phyloP scores from a whole-genome alignment of 2,329 filamentous ascomycete genomes.

The Corinectria fuckeliana region DNA sequence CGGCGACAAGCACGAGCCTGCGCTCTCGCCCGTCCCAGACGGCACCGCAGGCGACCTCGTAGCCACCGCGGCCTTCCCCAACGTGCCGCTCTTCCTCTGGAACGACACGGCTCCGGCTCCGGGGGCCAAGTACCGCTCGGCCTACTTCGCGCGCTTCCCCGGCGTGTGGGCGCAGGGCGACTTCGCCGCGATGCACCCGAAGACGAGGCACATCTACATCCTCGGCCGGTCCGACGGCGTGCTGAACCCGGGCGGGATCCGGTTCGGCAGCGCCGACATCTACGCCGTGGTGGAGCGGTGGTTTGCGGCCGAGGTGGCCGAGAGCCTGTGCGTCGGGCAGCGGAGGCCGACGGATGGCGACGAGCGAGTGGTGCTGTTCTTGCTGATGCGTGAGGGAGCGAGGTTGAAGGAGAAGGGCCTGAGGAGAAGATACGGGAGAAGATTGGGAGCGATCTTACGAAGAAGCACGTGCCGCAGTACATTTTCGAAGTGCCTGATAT shows the following conservation, averaged over 20 bases:
- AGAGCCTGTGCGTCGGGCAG: slow-evolving; percentile 83
- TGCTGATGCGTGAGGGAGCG: slow-evolving; percentile 63
- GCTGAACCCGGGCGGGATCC: slow-evolving; percentile 77
- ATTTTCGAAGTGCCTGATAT: slow-evolving; percentile 84
- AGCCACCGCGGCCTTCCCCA: slow-evolving; percentile 73
- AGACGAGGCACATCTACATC: slow-evolving; percentile 69
- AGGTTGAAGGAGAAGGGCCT: slow-evolving; percentile 58
- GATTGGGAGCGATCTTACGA: slow-evolving; percentile 71
- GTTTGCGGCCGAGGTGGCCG: slow-evolving; percentile 68
- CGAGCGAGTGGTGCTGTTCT: slow-evolving; percentile 62
- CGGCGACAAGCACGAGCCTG: slow-evolving; percentile 55
- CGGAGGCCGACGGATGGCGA: slow-evolving; percentile 63
- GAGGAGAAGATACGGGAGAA: slow-evolving; percentile 64
- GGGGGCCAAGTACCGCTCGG: slow-evolving; percentile 63
- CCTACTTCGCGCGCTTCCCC: slow-evolving; percentile 68
- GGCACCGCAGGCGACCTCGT: slow-evolving; percentile 80
- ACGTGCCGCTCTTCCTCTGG: slow-evolving; percentile 74
- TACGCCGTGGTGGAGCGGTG: slow-evolving; percentile 74
- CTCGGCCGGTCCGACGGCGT: slow-evolving; percentile 79
- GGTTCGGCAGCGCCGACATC: slow-evolving; percentile 82
- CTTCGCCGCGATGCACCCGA: slow-evolving; percentile 74
- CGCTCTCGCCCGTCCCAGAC: slow-evolving; percentile 52
- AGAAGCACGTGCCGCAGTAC: slow-evolving; percentile 78
- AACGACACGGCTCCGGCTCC: slow-evolving; percentile 56
- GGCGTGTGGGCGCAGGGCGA: slow-evolving; percentile 85